Evolutionary conservation across 2,329 filamentous ascomycete genomes (phyloP).

Genomic region (Metarhizium sp.): DNA sequence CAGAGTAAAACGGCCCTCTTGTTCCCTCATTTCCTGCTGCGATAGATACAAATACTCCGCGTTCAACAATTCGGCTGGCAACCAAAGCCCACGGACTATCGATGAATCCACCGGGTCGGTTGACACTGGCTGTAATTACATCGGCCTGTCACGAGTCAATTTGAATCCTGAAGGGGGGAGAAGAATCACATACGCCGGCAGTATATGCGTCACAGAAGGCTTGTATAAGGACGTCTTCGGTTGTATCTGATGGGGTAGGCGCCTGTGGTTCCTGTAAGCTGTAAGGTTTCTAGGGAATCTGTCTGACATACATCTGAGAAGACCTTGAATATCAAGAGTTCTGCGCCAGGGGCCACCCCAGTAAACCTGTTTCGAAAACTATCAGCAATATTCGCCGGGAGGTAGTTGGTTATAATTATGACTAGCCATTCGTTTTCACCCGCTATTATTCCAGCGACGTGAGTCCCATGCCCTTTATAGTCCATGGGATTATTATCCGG

Average conservation of each 20-base stretch:
- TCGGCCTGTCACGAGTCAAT: slow-evolving; percentile 21
- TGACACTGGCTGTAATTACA: slow-evolving; percentile 33
- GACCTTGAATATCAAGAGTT: slow-evolving; percentile 33
- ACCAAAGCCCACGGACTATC: slow-evolving; percentile 33
- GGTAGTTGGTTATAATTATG: neutral
- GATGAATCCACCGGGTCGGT: slow-evolving; percentile 26
- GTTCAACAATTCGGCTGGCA: slow-evolving; percentile 28
- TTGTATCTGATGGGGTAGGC: slow-evolving; percentile 11
- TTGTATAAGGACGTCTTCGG: slow-evolving; percentile 26
- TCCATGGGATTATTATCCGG: slow-evolving; percentile 21
- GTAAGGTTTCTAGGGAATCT: neutral
- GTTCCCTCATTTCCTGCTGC: slow-evolving; percentile 42
- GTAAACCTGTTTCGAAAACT: slow-evolving; percentile 21
- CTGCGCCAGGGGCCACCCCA: slow-evolving; percentile 35
- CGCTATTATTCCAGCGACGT: slow-evolving; percentile 38
- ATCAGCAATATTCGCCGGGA: neutral
- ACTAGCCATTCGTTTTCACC: slow-evolving; percentile 28
- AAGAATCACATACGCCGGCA: slow-evolving; percentile 16
- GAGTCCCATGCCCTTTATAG: slow-evolving; percentile 11
- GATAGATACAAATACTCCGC: slow-evolving; percentile 39
- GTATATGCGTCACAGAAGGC: slow-evolving; percentile 26
- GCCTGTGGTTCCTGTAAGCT: neutral
- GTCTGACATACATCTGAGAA: slow-evolving; percentile 24
- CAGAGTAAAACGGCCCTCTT: slow-evolving; percentile 36
- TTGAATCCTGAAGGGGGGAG: neutral